Percentiles rank a stretch among this genome's conserved stretches.
phyloP scores from a whole-genome alignment of 2,329 filamentous ascomycete genomes.

The Acrocalymma vagum region DNA sequence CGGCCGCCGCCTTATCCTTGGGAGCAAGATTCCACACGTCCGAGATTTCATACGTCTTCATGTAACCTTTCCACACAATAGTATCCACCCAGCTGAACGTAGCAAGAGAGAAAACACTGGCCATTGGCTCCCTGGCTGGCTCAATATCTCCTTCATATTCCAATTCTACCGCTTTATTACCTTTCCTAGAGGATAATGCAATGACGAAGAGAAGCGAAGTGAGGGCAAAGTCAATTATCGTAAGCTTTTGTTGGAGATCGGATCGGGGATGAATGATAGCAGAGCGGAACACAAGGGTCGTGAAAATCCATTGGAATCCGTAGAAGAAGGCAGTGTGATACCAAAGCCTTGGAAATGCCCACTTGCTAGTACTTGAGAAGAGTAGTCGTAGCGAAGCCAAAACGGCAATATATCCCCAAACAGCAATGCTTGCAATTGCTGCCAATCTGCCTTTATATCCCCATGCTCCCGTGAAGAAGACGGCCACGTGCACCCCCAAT shows the following conservation, averaged over 20 bases:
- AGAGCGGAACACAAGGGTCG: constrained; percentile 82
- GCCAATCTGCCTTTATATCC: constrained; percentile 66
- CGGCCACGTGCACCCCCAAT: constrained; percentile 72
- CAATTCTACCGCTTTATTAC: constrained; percentile 86
- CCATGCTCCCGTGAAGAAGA: constrained; percentile 69
- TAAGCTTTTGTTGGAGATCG: constrained; percentile 67
- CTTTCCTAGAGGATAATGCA: constrained; percentile 83
- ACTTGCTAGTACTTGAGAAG: constrained; percentile 65
- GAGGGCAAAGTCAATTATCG: constrained; percentile 78
- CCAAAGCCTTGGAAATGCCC: constrained; percentile 81
- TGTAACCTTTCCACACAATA: constrained; percentile 89
- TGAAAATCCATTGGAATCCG: constrained; percentile 80
- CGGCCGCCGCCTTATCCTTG: constrained; percentile 83
- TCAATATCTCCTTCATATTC: constrained; percentile 90
- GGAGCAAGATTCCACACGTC: constrained; percentile 93
- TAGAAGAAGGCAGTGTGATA: constrained; percentile 92
- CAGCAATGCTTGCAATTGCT: constrained; percentile 71
- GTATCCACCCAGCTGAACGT: constrained; percentile 92
- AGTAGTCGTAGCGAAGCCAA: constrained; percentile 77
- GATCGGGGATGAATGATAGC: constrained; percentile 80
- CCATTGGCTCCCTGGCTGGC: constrained; percentile 85
- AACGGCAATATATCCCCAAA: constrained; percentile 82
- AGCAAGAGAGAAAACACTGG: constrained; percentile 85
- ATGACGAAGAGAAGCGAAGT: constrained; percentile 78
- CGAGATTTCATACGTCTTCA: constrained; percentile 79